phyloP scores from a whole-genome alignment of 805 yeast species.

The Candida hungchunana region DNA sequence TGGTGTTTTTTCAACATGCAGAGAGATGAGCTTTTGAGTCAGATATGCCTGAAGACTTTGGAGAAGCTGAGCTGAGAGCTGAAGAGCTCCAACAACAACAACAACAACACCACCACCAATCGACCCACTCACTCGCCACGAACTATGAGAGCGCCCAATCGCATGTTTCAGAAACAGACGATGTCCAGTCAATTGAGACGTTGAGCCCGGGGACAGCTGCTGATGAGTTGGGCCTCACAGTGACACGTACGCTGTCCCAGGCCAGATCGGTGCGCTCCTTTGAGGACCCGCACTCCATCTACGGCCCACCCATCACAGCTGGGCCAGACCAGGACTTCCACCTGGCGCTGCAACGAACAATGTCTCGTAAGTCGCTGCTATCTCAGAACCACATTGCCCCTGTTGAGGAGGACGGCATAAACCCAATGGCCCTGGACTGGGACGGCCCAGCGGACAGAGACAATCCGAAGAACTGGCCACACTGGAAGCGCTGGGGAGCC shows the following conservation, averaged over 20 bases:
- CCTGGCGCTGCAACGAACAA: conserved; percentile 23
- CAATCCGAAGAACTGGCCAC: conserved; percentile 69
- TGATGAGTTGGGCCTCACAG: too few species aligned
- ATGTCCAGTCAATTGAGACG: background rate
- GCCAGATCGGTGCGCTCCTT: conserved; percentile 18
- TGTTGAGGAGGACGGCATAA: conserved; percentile 29
- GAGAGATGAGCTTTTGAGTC: too few species aligned
- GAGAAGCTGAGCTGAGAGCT: too few species aligned
- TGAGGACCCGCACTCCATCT: conserved; percentile 12
- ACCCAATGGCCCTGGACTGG: conserved; percentile 47
- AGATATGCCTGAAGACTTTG: too few species aligned
- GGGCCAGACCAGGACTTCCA: conserved; percentile 20
- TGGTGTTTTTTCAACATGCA: too few species aligned
- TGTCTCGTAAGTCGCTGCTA: conserved; percentile 24
- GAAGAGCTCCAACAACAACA: too few species aligned
- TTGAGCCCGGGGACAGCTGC: background rate
- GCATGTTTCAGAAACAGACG: too few species aligned
- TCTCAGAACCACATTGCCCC: too few species aligned
- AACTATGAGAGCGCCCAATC: too few species aligned
- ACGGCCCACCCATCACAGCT: conserved; percentile 16
- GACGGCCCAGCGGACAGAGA: conserved; percentile 58
- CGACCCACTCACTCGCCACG: too few species aligned
- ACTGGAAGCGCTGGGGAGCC: conserved; percentile 56
- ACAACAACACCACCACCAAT: too few species aligned
- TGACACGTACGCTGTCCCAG: conserved; percentile 10